Evolutionary conservation across 305 asterid species (phyloP).

Genomic region (Caryopteris hybrid): DNA sequence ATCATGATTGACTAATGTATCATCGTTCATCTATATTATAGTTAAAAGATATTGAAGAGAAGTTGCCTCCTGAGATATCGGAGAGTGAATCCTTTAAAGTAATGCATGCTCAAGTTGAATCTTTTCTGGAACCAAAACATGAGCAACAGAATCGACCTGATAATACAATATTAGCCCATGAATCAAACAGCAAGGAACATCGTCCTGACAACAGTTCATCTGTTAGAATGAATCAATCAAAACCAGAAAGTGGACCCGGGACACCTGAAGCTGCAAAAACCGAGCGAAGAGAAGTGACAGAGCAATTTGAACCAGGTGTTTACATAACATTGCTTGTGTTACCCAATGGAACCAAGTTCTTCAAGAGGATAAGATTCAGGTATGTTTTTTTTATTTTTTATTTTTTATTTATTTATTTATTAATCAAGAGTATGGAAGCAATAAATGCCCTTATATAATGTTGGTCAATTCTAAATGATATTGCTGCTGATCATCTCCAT

Average conservation of each 20-base stretch:
- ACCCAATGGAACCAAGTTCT: conserved; percentile 48
- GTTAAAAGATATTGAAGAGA: conserved; percentile 54
- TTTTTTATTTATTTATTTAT: too few relatives aligned
- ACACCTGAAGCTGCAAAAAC: conserved; percentile 29
- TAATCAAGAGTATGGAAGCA: background rate
- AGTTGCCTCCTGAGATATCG: conserved; percentile 51
- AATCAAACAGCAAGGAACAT: conserved; percentile 26
- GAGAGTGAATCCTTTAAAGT: conserved; percentile 43
- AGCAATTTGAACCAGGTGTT: conserved; percentile 83
- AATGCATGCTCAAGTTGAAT: conserved; percentile 48
- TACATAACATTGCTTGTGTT: conserved; percentile 56
- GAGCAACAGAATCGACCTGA: conserved; percentile 25
- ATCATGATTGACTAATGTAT: background rate
- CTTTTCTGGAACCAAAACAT: conserved; percentile 26
- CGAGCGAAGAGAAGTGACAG: conserved; percentile 48
- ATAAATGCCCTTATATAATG: background rate
- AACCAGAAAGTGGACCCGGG: conserved; percentile 26
- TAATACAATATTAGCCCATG: conserved; percentile 17
- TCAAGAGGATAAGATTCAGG: conserved; percentile 78
- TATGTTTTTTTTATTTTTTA: conserved; percentile 18
- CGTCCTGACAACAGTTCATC: conserved; percentile 27
- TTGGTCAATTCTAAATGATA: background rate
- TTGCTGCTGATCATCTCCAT: background rate
- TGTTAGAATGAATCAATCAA: conserved; percentile 18
- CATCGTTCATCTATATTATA: conserved; percentile 26